Evolutionary conservation across 257 asterid genomes (phyloP).

Genomic region (Solanum boliviense): DNA sequence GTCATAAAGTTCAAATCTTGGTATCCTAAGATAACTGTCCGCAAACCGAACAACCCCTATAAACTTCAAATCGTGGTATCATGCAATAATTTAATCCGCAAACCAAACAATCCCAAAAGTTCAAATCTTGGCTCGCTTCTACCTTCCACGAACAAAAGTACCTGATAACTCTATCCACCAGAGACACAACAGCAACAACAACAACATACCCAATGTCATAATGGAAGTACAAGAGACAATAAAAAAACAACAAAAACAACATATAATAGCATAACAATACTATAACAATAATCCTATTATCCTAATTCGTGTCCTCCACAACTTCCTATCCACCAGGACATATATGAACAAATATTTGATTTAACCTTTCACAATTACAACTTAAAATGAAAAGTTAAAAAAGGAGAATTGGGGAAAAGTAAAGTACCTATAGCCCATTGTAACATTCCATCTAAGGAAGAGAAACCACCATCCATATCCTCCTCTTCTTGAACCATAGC

Average conservation of each 20-base stretch:
- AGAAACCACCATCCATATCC: conserved; percentile 66
- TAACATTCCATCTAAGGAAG: conserved; percentile 78
- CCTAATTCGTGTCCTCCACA: not conserved
- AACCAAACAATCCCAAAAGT: not conserved
- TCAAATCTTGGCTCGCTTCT: not conserved
- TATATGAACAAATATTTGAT: not conserved
- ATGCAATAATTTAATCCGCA: not conserved
- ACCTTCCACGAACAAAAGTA: not conserved
- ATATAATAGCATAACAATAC: not conserved
- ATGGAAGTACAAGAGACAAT: no score
- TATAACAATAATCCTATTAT: not conserved
- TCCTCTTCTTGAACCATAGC: conserved; percentile 18
- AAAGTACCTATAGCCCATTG: conserved; percentile 75
- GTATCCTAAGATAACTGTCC: not conserved
- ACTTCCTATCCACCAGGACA: not conserved
- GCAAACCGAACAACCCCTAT: not conserved
- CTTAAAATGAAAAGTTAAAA: not conserved
- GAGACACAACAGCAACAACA: not conserved
- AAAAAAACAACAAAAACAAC: not conserved
- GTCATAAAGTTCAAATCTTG: no score
- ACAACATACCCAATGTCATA: not conserved
- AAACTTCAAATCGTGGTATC: not conserved
- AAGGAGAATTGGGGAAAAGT: not conserved
- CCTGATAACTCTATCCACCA: not conserved
- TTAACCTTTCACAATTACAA: not conserved